Conservation (phyloP, 768 basidiomycete species). For the Leccinum arenicola region DNA sequence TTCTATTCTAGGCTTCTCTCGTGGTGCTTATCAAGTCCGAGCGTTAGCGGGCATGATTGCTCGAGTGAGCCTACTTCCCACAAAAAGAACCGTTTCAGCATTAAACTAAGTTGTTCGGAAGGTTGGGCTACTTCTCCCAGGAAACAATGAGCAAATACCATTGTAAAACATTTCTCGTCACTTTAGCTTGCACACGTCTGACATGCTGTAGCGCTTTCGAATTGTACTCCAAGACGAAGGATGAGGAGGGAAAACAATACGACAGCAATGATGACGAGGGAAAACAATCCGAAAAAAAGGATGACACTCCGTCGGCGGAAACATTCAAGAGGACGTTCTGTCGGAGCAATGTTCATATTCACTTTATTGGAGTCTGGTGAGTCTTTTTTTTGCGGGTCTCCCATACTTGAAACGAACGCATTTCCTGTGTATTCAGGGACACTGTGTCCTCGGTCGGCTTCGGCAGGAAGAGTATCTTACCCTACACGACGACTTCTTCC, state of each 20-base stretch:
- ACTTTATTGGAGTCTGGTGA: constrained; percentile 47
- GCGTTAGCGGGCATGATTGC: constrained; percentile 43
- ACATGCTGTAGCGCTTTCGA: constrained; percentile 34
- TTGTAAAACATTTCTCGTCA: constrained; percentile 24
- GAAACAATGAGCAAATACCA: constrained; percentile 40
- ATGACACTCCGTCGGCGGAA: constrained; percentile 17
- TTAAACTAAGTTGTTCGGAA: constrained; percentile 6
- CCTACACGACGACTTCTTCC: constrained; percentile 27
- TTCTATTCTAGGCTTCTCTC: constrained; percentile 38
- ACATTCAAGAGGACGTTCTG: constrained; percentile 38
- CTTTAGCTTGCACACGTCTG: neutral
- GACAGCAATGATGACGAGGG: constrained; percentile 8
- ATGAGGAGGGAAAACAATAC: no score
- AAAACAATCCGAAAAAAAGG: neutral
- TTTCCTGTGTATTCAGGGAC: constrained; percentile 32
- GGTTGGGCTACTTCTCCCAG: constrained; percentile 41
- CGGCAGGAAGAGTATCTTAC: constrained; percentile 27
- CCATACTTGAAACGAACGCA: neutral
- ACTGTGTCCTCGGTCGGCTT: constrained; percentile 47
- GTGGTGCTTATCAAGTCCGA: constrained; percentile 46
- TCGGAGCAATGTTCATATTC: constrained; percentile 32
- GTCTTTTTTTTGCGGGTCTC: neutral
- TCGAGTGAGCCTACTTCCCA: constrained; percentile 23
- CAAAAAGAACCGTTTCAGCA: no score
- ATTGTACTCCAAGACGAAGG: constrained; percentile 31